Base-by-base conservation (phyloP, 805 yeast species). In the Saccharomycopsis sp. region DNA sequence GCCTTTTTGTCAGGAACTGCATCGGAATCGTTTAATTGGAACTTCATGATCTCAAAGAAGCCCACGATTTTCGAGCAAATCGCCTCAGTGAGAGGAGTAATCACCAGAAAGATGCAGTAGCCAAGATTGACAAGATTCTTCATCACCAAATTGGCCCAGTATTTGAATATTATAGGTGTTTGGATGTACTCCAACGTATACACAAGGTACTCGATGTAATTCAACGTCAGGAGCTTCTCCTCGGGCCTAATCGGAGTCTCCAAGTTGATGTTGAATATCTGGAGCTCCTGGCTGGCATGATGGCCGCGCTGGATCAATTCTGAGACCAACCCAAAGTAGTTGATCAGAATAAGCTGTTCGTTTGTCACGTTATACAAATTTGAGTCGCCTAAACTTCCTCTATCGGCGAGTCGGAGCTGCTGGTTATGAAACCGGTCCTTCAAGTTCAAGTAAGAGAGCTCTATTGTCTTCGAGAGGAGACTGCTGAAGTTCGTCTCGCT, bases 31-130 rank as follows among this genome's bases (percentile, higher is more conserved):
- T 25, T 42, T 3, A 64, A 58, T 47, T 64, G 65, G 0, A 42
- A 55, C 25, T 67, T 65, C 8, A 75, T 62, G 7, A 62, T 62
- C 0, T 63, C 60, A 61, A 79, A 78, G 8, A 70, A 68, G 1
- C 42, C 56, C 2, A 68, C 67, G 19, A 80, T 68, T 62, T 77
- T 77, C 7, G 69, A 63, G 52, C 81, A 75, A 20, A 82, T 68
- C 15, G 83, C 73, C 29, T 82, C 82, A 49, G 78, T 82, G 34
- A 86, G 67, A 1, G 81, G 79, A 34, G 82, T 69, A 24, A 86
- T 68, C 34, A 83, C 82, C 57, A 80, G 81, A 59, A 85, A 82
- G 1, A 85, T 75, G 2, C 80, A 75, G 22, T 78, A 78, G 22
- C 74, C 73, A 64, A 84, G 79, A 54, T 82, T 72, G 2, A 77